A percentile compares a stretch with the other conserved stretches of the same genome.
Conservation (phyloP, 129 eudicot species). For the Rutidosis leptorrhynchoides region DNA sequence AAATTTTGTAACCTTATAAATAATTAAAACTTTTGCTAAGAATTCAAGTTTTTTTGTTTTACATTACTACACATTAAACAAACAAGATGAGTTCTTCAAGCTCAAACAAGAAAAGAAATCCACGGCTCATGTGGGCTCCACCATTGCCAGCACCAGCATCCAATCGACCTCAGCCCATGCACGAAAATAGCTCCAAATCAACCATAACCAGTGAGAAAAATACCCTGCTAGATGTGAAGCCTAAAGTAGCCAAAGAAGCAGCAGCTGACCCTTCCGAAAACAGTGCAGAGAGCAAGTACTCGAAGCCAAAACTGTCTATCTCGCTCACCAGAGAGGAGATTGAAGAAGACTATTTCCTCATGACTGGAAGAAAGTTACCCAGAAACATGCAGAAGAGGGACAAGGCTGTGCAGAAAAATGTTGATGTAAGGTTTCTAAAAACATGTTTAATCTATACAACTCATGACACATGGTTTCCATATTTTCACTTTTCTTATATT, state of each 20-base stretch:
- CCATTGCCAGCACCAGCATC: not conserved
- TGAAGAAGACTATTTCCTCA: slow-evolving; percentile 21
- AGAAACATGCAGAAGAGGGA: slow-evolving; percentile 17
- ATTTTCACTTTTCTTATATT: not conserved
- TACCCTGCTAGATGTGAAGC: not conserved
- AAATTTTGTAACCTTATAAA: not conserved
- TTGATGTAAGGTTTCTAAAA: slow-evolving; percentile 26
- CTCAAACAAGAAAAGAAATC: slow-evolving; percentile 19
- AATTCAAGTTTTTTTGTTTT: not conserved
- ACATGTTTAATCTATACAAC: not conserved
- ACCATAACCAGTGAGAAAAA: not conserved
- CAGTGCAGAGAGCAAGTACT: not conserved
- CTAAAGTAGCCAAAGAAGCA: slow-evolving; percentile 10
- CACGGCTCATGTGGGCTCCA: not conserved
- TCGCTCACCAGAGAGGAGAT: slow-evolving; percentile 29
- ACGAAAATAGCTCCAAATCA: not conserved
- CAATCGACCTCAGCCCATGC: not conserved
- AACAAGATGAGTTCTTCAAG: slow-evolving; percentile 19
- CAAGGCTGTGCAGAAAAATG: slow-evolving; percentile 13
- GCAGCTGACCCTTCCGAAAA: not conserved
- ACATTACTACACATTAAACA: not conserved
- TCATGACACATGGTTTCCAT: not conserved
- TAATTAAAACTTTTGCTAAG: not conserved
- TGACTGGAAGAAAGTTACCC: slow-evolving; percentile 28
- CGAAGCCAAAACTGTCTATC: not conserved